Evolutionary conservation across 2,329 filamentous ascomycete genomes (phyloP).

Genomic region (Xylaria sp.): DNA sequence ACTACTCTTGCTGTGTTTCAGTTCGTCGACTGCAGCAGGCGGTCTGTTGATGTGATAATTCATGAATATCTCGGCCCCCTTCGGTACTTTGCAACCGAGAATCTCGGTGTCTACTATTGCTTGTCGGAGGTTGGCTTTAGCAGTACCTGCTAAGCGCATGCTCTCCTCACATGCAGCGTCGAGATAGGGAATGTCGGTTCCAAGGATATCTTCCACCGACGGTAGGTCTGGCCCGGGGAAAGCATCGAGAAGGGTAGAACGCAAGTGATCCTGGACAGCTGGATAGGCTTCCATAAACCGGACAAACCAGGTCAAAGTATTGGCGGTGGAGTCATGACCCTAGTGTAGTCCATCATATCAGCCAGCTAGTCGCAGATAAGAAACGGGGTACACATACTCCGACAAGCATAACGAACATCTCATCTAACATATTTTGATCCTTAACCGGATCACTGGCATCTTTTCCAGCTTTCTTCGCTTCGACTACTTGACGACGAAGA

Average conservation of each 20-base stretch:
- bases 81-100: conserved; percentile 34
- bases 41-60: conserved; percentile 44
- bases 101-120: conserved; percentile 34
- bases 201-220: conserved; percentile 31
- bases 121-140: conserved; percentile 34
- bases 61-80: conserved; percentile 39
- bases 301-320: conserved; percentile 36
- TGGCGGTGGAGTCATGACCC: conserved; percentile 39
- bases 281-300: conserved; percentile 36
- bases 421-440: conserved; percentile 34
- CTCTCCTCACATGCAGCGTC: conserved; percentile 32
- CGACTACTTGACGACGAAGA: conserved; percentile 35
- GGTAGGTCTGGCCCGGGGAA: background rate
- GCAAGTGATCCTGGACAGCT: conserved; percentile 10
- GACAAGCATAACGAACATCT: conserved; percentile 37
- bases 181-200: conserved; percentile 36
- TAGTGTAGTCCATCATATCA: background rate
- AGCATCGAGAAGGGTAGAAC: background rate
- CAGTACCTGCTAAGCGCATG: conserved; percentile 23
- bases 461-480: conserved; percentile 30
- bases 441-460: conserved; percentile 21
- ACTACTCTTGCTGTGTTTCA: too few relatives aligned
- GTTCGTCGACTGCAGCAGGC: background rate
- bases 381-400: conserved; percentile 16
- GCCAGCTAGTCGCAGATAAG: background rate